These are phyloP conservation scores for Daldinia eschscholtzii DNA, from an alignment of 2,329 filamentous ascomycete species.

Conservation along the genomic window DNA sequence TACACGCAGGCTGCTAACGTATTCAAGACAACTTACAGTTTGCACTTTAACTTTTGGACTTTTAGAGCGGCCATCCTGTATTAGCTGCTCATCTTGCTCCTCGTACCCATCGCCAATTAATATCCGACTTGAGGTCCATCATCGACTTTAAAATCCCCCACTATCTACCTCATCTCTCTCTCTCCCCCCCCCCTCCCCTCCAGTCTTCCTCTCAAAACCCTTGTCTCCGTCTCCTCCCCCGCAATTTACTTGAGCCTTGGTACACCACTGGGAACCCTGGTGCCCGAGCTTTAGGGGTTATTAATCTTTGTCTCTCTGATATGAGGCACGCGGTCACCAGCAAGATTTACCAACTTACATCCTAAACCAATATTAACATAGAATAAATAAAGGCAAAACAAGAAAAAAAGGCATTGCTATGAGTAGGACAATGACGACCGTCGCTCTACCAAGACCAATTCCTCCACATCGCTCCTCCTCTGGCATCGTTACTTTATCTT, in stretches of 20 bases:
- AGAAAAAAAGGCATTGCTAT: conserved; percentile 21
- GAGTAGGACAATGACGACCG: conserved; percentile 63
- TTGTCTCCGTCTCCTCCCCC: conserved; percentile 24
- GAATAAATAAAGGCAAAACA: conserved; percentile 11
- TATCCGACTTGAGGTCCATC: conserved; percentile 23
- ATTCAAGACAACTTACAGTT: conserved; percentile 1
- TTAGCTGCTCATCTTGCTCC: not conserved
- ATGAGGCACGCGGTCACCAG: conserved; percentile 29
- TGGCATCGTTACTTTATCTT: conserved; percentile 57
- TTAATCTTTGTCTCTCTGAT: conserved; percentile 19
- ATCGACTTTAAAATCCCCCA: conserved; percentile 27
- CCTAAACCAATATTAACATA: conserved; percentile 2
- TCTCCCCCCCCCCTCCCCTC: not conserved
- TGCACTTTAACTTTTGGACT: too few relatives aligned
- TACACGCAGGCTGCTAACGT: conserved; percentile 27
- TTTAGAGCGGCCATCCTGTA: not conserved
- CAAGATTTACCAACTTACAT: conserved; percentile 18
- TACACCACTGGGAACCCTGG: conserved; percentile 21
- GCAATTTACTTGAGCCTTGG: conserved; percentile 38
- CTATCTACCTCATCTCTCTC: conserved; percentile 13
- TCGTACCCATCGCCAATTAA: conserved; percentile 20
- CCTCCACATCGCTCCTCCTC: conserved; percentile 60
- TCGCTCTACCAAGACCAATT: conserved; percentile 65
- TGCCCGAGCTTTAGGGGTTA: conserved; percentile 13
- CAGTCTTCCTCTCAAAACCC: not conserved